Conservation (phyloP, 805 yeast species). For the Wilhelminamyces savonicus region DNA sequence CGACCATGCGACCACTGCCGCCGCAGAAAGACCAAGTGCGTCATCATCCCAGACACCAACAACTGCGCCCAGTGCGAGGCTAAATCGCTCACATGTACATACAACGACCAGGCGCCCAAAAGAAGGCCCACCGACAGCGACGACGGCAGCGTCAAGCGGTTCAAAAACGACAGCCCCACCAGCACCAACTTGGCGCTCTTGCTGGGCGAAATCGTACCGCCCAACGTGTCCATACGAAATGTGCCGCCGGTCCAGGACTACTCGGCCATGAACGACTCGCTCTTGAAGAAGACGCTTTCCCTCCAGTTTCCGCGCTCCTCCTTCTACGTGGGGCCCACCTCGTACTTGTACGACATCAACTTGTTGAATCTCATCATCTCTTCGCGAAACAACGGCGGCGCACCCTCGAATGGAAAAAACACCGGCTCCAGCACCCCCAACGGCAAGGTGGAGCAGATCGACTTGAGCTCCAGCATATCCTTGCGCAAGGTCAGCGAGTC, state of each 20-base stretch:
- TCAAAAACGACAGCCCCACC: conserved; percentile 6
- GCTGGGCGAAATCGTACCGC: conserved; percentile 22
- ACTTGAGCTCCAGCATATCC: conserved; percentile 56
- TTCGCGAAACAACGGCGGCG: conserved; percentile 16
- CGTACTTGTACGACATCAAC: conserved; percentile 64
- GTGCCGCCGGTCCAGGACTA: conserved; percentile 63
- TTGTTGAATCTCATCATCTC: conserved; percentile 56
- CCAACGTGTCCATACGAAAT: conserved; percentile 43
- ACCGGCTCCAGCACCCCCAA: conserved; percentile 4
- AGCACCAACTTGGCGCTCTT: conserved; percentile 2
- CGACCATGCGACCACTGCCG: conserved; percentile 85
- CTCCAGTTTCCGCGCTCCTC: conserved; percentile 87
- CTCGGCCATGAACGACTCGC: conserved; percentile 53
- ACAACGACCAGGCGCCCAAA: conserved; percentile 49
- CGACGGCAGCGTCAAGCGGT: conserved; percentile 7
- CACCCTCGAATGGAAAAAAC: conserved; percentile 3
- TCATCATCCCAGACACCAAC: conserved; percentile 53
- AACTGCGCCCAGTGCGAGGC: conserved; percentile 75
- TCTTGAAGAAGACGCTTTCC: conserved; percentile 63
- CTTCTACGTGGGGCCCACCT: conserved; percentile 82
- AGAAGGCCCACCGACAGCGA: conserved; percentile 20
- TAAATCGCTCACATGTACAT: conserved; percentile 70
- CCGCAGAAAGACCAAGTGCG: conserved; percentile 73
- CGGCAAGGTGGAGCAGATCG: conserved; percentile 70
- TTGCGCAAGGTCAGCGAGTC: conserved; percentile 74